Base-by-base conservation (phyloP, 2,329 filamentous ascomycete species). In the Rutstroemia sp. region DNA sequence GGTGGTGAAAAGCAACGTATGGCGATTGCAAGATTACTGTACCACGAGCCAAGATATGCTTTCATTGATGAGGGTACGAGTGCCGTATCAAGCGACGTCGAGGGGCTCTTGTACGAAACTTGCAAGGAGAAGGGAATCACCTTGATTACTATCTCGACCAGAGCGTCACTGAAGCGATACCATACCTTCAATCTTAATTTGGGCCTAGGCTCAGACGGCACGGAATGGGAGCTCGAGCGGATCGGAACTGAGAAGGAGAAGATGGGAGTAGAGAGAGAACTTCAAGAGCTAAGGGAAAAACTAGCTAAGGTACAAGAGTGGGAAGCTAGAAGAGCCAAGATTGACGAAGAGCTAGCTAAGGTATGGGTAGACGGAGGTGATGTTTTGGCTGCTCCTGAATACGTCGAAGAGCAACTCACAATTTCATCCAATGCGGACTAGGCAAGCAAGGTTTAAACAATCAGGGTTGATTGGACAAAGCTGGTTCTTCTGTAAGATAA, bases 1-100 rank as follows among this genome's bases (percentile, higher is more conserved):
- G 94, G 94, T 41, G 94, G 94, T 12, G 94, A 99, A 78, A 99
- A 99, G 75, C 94, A 99, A 74, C 80, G 94, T 21, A 90, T 99
- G 81, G 90, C 84, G 0, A 90, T 99, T 66, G 92, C 95, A 4
- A 79, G 94, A 46, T 71, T 99, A 50, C 76, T 97, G 42, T 99
- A 99, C 68, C 94, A 99, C 68, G 92, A 97, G 74, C 94, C 94
- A 16, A 80, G 87, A 59, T 99, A 95, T 69, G 94, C 91, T 2
- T 90, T 99, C 66, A 84, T 99, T 57, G 94, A 99, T 61, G 94
- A 99, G 72, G 92, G 91, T 7, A 99, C 94, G 0, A 95, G 88
- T 58, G 94, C 94, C 1, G 94, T 97, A 2, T 94, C 88, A 4
- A 91, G 86, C 45, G 94, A 99, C 66, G 94, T 99, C 2, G 94